Evolutionary conservation across 352 stramenopile genomes (phyloP), one percentile per base, ranked within the genome.

Genomic region (Thalassiosira mediterranea): DNA sequence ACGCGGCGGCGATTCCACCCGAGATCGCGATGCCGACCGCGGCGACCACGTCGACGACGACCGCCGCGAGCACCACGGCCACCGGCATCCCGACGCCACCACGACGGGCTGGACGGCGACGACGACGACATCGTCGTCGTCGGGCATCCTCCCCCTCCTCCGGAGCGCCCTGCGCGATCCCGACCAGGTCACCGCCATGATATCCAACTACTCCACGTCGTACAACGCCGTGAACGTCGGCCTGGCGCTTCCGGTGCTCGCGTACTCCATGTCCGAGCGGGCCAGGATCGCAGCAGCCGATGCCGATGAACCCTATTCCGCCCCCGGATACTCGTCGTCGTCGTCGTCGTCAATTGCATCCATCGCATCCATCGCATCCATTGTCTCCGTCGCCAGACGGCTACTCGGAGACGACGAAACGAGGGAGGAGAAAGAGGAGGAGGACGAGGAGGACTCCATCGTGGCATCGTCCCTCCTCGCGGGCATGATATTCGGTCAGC

Each of bases 401-500:
- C n/a, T 46, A 42, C 44, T n/a, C n/a, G n/a, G n/a, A n/a, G 31
- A 54, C 15, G 15, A 37, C 7, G 19, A 29, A 8, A 53, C 13
- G 32, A 23, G 40, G 15, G 15, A 51, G 13, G 44, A 40, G 25
- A 40, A 21, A 0, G 37, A 42, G 7, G 42, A 61, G 23, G 26
- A 57, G 19, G 54, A 76, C 25, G 63, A 75, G 44, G 28, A 81
- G 38, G 72, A 81, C 40, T 70, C 72, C 17, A 38, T 81, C 10
- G 72, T 81, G 1, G 81, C 83, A 19, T 88, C 80, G 0, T 86
- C 86, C 0, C 58, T 93, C 8, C 56, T 93, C 4, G 82, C 68
- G 2, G 88, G 88, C 23, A 93, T 93, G 88, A 89, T 93, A 21
- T 15, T 89, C 3, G 88, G 88, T 25, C 88, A 93, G 72, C 31